Conservation (phyloP, 768 basidiomycete genomes). For the Multifurca ochricompacta region DNA sequence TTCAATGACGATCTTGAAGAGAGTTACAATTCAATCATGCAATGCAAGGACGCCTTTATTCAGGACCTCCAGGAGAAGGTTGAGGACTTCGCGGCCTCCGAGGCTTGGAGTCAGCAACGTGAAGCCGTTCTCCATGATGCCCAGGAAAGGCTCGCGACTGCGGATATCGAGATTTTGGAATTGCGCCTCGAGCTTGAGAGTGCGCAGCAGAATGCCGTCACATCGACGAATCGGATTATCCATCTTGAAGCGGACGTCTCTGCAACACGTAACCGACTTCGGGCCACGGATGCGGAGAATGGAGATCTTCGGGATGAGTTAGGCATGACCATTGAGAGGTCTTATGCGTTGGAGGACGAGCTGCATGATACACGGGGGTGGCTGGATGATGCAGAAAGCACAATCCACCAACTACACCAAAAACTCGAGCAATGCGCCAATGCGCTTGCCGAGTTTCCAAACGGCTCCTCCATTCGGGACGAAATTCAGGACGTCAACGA, state of each 20-base stretch:
- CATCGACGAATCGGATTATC: constrained; percentile 20
- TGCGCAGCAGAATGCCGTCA: constrained; percentile 17
- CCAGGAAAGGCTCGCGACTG: constrained; percentile 15
- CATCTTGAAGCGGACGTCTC: constrained; percentile 18
- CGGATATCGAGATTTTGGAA: constrained; percentile 18
- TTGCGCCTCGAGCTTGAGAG: constrained; percentile 19
- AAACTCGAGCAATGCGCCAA: constrained; percentile 6
- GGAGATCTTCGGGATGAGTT: constrained; percentile 12
- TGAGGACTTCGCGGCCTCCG: constrained; percentile 1
- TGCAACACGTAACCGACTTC: constrained; percentile 5
- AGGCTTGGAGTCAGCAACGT: constrained; percentile 1
- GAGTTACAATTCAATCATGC: constrained; percentile 5
- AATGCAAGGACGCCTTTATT: constrained; percentile 21
- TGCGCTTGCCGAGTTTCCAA: background rate
- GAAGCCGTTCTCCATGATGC: constrained; percentile 8
- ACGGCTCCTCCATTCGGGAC: background rate
- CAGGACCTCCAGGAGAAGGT: constrained; percentile 16
- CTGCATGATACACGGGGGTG: constrained; percentile 3
- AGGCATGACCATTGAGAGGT: constrained; percentile 1
- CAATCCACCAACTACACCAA: constrained; percentile 6
- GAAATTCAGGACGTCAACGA: constrained; percentile 7
- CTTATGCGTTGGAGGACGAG: constrained; percentile 15
- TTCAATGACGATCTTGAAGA: constrained; percentile 18
- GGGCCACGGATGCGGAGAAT: constrained; percentile 6
- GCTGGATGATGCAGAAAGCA: constrained; percentile 5